Percentiles rank a stretch among this genome's conserved stretches.
Evolutionary conservation across 306 rosid genomes (phyloP).

Genomic region (Prunus kanzakura): DNA sequence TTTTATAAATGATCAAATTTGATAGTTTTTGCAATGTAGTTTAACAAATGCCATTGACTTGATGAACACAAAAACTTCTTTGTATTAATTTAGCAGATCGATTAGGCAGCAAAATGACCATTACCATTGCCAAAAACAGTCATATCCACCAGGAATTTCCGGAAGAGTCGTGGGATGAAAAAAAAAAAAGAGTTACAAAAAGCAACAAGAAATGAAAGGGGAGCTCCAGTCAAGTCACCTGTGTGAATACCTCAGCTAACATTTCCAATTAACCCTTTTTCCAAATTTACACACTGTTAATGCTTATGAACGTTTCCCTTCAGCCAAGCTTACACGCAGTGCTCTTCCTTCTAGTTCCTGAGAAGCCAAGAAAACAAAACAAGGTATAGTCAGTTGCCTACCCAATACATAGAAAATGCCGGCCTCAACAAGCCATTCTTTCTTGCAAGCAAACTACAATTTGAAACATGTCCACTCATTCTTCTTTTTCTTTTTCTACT

Average conservation of each 20-base stretch:
- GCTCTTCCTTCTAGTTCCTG: constrained; percentile 88
- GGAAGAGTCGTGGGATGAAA: not conserved
- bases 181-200: constrained; percentile 8
- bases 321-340: constrained; percentile 83
- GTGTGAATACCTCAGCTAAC: constrained; percentile 16
- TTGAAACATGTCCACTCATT: not conserved
- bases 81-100: not conserved
- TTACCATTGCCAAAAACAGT: not conserved
- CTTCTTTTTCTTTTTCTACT: not conserved
- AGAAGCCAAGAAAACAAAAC: constrained; percentile 14
- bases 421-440: not conserved
- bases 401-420: not conserved
- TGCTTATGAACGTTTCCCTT: constrained; percentile 59
- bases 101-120: not conserved
- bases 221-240: constrained; percentile 16
- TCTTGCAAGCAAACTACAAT: not conserved
- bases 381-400: not conserved
- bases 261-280: constrained; percentile 13
- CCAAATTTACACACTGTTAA: constrained; percentile 14
- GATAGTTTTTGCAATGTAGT: not conserved
- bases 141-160: constrained; percentile 16
- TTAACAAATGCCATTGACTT: not conserved
- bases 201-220: constrained; percentile 23
- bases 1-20: not conserved
- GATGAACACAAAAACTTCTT: too few relatives aligned